Conservation (phyloP, 805 yeast genomes). For the Teunomyces panamensis region DNA sequence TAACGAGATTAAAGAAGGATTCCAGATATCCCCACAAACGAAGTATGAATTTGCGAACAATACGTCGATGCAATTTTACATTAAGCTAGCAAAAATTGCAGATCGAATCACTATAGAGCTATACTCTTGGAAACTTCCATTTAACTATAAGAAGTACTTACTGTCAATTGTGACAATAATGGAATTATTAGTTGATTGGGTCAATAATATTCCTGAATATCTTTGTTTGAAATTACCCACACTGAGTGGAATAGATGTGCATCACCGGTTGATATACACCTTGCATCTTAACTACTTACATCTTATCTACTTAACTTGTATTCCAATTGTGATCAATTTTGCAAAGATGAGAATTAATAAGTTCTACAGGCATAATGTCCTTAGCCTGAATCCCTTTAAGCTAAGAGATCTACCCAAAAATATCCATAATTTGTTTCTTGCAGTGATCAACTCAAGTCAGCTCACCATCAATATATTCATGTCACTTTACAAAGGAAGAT, state of each 20-base stretch:
- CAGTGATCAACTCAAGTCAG: conserved; percentile 18
- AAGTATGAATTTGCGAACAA: conserved; percentile 13
- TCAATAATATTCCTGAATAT: conserved; percentile 15
- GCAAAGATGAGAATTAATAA: conserved; percentile 16
- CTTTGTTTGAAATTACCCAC: conserved; percentile 15
- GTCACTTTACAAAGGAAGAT: conserved; percentile 15
- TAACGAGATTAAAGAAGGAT: background rate
- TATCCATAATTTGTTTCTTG: conserved; percentile 15
- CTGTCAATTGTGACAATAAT: conserved; percentile 13
- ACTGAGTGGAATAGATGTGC: conserved; percentile 2
- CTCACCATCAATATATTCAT: conserved; percentile 23
- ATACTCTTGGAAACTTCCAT: conserved; percentile 15
- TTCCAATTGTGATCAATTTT: conserved; percentile 24
- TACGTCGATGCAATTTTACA: conserved; percentile 14
- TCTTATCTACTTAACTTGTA: conserved; percentile 23
- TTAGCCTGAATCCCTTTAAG: conserved; percentile 3
- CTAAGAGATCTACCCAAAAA: conserved; percentile 17
- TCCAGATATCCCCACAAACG: conserved; percentile 4
- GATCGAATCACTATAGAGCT: conserved; percentile 21
- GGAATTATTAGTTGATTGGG: conserved; percentile 20
- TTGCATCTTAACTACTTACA: conserved; percentile 29
- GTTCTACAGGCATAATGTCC: conserved; percentile 3
- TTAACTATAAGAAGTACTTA: conserved; percentile 15
- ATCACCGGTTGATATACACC: conserved; percentile 19
- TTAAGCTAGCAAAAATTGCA: conserved; percentile 23